These are phyloP conservation scores for Didymella lethalis DNA, from an alignment of 2,329 filamentous ascomycete species.

Conservation along the genomic window DNA sequence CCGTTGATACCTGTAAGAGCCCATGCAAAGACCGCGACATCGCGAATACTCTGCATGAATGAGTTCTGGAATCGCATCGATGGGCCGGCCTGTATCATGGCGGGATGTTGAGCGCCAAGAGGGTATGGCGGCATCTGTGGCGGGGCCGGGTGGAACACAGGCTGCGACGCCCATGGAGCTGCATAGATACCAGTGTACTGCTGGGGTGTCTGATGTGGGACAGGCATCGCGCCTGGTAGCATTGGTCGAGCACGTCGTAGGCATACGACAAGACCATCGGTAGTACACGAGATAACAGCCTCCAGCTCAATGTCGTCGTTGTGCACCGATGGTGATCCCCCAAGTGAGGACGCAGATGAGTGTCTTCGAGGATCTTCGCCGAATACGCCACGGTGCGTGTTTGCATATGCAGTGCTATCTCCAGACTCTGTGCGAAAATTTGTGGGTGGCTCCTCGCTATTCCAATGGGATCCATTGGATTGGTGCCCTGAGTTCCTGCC, in stretches of 20 bases:
- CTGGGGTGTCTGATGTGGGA: conserved; percentile 29
- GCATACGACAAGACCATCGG: conserved; percentile 84
- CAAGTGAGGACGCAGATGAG: conserved; percentile 41
- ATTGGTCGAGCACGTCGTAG: conserved; percentile 76
- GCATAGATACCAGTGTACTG: conserved; percentile 70
- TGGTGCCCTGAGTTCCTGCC: conserved; percentile 10
- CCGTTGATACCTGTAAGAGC: conserved; percentile 81
- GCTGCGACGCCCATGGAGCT: conserved; percentile 78
- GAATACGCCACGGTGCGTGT: conserved; percentile 42
- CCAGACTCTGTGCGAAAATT: conserved; percentile 56
- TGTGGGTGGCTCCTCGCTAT: conserved; percentile 29
- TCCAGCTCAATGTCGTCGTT: conserved; percentile 73
- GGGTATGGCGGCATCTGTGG: conserved; percentile 49
- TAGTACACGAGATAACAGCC: conserved; percentile 90
- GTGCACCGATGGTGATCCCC: conserved; percentile 36
- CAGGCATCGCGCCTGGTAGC: conserved; percentile 59
- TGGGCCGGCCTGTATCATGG: conserved; percentile 59
- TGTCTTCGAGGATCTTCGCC: conserved; percentile 38
- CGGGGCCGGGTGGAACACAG: conserved; percentile 60
- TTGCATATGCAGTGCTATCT: conserved; percentile 53
- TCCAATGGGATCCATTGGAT: conserved; percentile 27
- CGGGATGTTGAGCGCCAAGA: conserved; percentile 46
- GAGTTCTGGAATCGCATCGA: conserved; percentile 58
- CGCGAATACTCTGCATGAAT: conserved; percentile 81
- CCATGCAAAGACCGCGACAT: conserved; percentile 90